Evolutionary conservation across 2,329 filamentous ascomycete genomes (phyloP), one percentile per base, ranked within the genome.

Genomic region (Talaromyces sp.): DNA sequence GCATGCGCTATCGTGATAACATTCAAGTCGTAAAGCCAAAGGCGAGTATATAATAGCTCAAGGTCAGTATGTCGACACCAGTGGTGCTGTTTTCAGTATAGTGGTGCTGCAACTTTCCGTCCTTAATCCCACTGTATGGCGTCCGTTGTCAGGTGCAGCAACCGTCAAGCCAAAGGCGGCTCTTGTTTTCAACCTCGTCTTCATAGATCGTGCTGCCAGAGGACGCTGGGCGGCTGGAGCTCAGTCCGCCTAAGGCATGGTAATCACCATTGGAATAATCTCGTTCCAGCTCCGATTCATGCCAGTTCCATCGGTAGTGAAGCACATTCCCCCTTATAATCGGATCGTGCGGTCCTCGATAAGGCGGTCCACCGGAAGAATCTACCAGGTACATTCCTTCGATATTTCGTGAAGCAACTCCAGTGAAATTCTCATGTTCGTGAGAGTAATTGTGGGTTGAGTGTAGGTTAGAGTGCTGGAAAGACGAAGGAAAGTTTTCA

Each of bases 231-330:
- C 55, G 59, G 24, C 31, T 52, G 51, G 58, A 61, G 10, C 50
- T 51, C 12, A 61, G 31, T 6, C 51, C 41, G 24, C 41, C 31
- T 3, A 61, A 56, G 6, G 43, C 14, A 27, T 24, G 5, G 6
- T 61, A 51, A 21, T 58, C 38, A 3, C 12, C 27, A 48, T 48
- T 56, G 24, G 56, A 48, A 7, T 24, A 51, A 17, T 41, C 48
- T 54, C 56, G 59, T 21, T 26, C 51, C 10, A 50, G 24, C 8
- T 61, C 59, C 11, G 59, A 55, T 7, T 21, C 56, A 52, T 58
- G 38, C 56, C 59, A 58, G 21, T 61, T 55, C 59, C 59, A 61
- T 61, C 59, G 59, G 32, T 61, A 61, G 43, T 61, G 59, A 51
- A 61, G 59, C 43, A 61, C 55, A 19, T 55, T 58, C 35, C 59